phyloP scores from a whole-genome alignment of 768 basidiomycete genomes.

The Aureoboletus auriporus region DNA sequence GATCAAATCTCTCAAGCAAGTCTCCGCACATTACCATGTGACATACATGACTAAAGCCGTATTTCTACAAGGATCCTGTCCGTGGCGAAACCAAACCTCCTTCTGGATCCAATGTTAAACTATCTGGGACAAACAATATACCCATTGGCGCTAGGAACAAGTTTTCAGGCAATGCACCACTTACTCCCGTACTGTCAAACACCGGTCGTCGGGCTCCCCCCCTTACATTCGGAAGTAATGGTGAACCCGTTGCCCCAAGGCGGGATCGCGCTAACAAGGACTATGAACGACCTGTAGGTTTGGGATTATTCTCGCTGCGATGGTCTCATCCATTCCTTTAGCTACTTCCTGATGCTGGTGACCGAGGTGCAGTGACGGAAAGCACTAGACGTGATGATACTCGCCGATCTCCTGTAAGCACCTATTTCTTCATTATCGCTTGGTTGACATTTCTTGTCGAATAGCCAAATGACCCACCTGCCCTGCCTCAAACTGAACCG shows the following conservation, averaged over 20 bases:
- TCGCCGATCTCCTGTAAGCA: slow-evolving; percentile 18
- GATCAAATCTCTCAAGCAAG: slow-evolving; percentile 21
- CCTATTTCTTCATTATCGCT: neutral
- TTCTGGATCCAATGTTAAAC: slow-evolving; percentile 18
- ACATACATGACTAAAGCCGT: neutral
- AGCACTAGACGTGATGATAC: slow-evolving; percentile 9
- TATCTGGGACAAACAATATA: slow-evolving; percentile 32
- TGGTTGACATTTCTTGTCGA: slow-evolving; percentile 1
- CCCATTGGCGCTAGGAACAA: slow-evolving; percentile 29
- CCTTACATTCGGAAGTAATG: slow-evolving; percentile 13
- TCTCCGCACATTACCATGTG: neutral
- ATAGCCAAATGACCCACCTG: slow-evolving; percentile 7
- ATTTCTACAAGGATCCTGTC: slow-evolving; percentile 17
- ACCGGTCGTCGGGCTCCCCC: neutral
- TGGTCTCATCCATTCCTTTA: slow-evolving; percentile 11
- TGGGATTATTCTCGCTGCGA: neutral
- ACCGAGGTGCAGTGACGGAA: slow-evolving; percentile 4
- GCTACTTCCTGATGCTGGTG: slow-evolving; percentile 15
- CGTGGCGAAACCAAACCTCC: slow-evolving; percentile 15
- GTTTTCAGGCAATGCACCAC: slow-evolving; percentile 10
- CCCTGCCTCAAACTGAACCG: slow-evolving; percentile 13
- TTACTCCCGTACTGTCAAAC: neutral
- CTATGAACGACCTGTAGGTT: slow-evolving; percentile 22
- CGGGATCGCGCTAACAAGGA: slow-evolving; percentile 17
- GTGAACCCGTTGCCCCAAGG: slow-evolving; percentile 18